Percentiles rank a stretch among this genome's conserved stretches.
These are phyloP conservation scores for Raddia guianensis DNA, from an alignment of 176 grass and related monocot species.

Conservation along the genomic window DNA sequence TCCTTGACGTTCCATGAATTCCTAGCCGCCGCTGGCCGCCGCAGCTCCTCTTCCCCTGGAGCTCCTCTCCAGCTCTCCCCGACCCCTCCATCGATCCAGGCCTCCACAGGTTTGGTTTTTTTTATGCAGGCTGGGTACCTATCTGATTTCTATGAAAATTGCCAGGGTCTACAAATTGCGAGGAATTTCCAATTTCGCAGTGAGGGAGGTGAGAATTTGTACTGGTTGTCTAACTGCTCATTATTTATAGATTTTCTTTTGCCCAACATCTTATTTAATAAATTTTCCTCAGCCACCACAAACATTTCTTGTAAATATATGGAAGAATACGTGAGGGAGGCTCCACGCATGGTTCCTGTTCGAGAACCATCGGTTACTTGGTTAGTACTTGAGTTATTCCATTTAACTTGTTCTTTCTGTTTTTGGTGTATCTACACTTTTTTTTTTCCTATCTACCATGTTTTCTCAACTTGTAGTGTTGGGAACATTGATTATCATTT, in stretches of 20 bases:
- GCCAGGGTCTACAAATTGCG: constrained; percentile 86
- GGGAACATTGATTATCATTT: background rate
- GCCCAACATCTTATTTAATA: constrained; percentile 34
- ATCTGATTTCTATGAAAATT: constrained; percentile 98
- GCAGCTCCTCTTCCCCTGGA: no score
- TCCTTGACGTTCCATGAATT: no score
- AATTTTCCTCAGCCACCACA: constrained; percentile 79
- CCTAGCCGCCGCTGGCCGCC: no score
- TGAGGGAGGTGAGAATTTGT: constrained; percentile 75
- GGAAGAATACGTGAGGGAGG: constrained; percentile 98
- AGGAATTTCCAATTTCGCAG: constrained; percentile 98
- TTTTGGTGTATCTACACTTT: constrained; percentile 13
- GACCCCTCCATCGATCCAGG: no score
- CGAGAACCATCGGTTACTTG: constrained; percentile 78
- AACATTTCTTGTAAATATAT: constrained; percentile 96
- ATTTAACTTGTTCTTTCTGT: background rate
- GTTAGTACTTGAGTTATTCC: constrained; percentile 50
- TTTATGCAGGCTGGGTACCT: constrained; percentile 83
- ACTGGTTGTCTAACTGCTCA: background rate
- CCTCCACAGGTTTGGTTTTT: no score
- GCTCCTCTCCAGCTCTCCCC: no score
- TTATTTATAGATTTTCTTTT: constrained; percentile 27
- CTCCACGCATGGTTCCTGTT: constrained; percentile 89
- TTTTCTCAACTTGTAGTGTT: constrained; percentile 3
- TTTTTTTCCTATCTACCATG: background rate